These are phyloP conservation scores for Aegilops bicornis DNA, from an alignment of 176 grass and related monocot species.

Conservation along the genomic window DNA sequence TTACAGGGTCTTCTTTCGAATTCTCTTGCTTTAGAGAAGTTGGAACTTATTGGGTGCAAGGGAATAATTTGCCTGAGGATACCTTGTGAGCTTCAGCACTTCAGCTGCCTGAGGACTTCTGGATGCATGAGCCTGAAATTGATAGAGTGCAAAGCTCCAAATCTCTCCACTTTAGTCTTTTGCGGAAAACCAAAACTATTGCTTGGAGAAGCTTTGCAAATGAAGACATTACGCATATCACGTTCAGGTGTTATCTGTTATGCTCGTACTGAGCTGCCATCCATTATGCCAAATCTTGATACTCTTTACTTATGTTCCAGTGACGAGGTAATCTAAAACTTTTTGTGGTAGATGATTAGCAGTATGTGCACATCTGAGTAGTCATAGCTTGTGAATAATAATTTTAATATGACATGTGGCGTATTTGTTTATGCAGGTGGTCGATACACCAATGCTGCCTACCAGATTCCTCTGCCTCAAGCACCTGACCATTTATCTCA, in stretches of 20 bases:
- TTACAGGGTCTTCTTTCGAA: conserved; percentile 2
- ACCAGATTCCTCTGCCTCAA: conserved; percentile 13
- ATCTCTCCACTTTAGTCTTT: neutral
- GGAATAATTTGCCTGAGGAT: neutral
- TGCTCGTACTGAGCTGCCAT: neutral
- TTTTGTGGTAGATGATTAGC: neutral
- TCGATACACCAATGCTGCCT: neutral
- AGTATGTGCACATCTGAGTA: too few species aligned
- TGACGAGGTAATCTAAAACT: neutral
- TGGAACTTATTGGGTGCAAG: neutral
- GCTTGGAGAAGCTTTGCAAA: neutral
- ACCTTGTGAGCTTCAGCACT: neutral
- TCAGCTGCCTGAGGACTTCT: neutral
- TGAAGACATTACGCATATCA: neutral
- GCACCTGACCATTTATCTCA: neutral
- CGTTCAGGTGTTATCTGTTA: neutral
- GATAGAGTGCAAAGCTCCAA: conserved; percentile 19
- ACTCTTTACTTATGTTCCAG: neutral
- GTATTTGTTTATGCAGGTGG: too few species aligned
- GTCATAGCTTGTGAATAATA: too few species aligned
- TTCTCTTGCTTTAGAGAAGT: neutral
- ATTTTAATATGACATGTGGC: too few species aligned
- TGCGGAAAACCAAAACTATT: neutral
- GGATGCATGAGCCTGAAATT: neutral
- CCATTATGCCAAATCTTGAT: neutral